These are phyloP conservation scores for Suillus subalutaceus DNA, from an alignment of 768 basidiomycete species.

Conservation along the genomic window DNA sequence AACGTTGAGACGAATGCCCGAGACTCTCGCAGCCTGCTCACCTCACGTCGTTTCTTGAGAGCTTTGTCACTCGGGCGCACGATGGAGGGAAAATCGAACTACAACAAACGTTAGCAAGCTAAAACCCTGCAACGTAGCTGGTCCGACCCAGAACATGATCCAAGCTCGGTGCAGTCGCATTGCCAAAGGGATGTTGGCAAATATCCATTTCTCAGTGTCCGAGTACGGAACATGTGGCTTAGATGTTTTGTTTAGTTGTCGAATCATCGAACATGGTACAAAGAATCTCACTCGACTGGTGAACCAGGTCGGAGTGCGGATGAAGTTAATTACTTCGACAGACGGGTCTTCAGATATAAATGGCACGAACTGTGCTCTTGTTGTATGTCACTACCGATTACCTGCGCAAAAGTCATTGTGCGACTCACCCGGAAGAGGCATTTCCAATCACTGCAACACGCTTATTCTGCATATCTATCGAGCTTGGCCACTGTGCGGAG, in stretches of 20 bases:
- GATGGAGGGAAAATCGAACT: constrained; percentile 25
- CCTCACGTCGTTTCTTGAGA: constrained; percentile 16
- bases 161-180: constrained; percentile 54
- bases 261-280: not conserved
- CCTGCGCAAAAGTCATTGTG: not conserved
- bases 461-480: constrained; percentile 45
- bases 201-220: constrained; percentile 49
- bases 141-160: constrained; percentile 51
- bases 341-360: constrained; percentile 52
- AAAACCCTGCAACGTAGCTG: not conserved
- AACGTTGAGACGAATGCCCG: constrained; percentile 18
- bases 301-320: constrained; percentile 65
- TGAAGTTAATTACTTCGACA: constrained; percentile 58
- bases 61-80: constrained; percentile 11
- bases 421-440: constrained; percentile 59
- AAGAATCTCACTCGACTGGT: constrained; percentile 45
- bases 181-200: constrained; percentile 52
- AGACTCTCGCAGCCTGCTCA: not conserved
- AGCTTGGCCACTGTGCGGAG: constrained; percentile 51
- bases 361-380: constrained; percentile 66
- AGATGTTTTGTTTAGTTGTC: constrained; percentile 36
- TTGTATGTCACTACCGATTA: constrained; percentile 13
- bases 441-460: constrained; percentile 53
- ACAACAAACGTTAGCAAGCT: not conserved
- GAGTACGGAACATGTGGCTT: constrained; percentile 41